Conservation (phyloP, 2,329 filamentous ascomycete species). For the Lojkania enalia region DNA sequence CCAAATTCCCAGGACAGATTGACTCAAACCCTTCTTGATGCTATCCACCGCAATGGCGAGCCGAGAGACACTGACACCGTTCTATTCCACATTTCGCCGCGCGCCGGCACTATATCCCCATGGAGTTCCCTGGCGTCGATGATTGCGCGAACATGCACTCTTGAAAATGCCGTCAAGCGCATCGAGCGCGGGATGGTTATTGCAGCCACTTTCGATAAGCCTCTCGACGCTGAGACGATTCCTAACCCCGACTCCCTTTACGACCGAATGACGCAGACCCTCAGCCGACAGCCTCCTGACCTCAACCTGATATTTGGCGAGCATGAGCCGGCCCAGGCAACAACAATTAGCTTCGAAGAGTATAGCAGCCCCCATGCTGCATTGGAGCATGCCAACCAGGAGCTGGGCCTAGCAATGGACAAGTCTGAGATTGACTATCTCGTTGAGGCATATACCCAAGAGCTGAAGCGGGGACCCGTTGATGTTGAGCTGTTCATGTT, state of each 20-base stretch:
- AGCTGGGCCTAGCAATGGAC: conserved; percentile 84
- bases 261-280: conserved; percentile 93
- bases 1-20: conserved; percentile 52
- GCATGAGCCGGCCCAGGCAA: conserved; percentile 64
- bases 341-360: conserved; percentile 71
- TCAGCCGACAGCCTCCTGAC: conserved; percentile 68
- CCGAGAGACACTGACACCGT: conserved; percentile 56
- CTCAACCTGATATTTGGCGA: conserved; percentile 79
- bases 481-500: conserved; percentile 99
- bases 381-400: conserved; percentile 80
- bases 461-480: conserved; percentile 68
- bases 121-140: conserved; percentile 97
- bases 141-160: conserved; percentile 88
- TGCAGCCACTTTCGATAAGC: conserved; percentile 63
- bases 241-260: conserved; percentile 72
- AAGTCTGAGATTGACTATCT: conserved; percentile 90
- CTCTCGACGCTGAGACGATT: conserved; percentile 55
- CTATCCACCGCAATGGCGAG: conserved; percentile 53
- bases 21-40: conserved; percentile 51
- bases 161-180: conserved; percentile 70
- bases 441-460: conserved; percentile 76
- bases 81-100: conserved; percentile 74
- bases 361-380: conserved; percentile 68
- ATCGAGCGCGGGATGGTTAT: conserved; percentile 87
- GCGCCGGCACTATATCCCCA: conserved; percentile 82